These are phyloP conservation scores for Withania somnifera DNA, from an alignment of 305 asterid genomes.

Conservation along the genomic window DNA sequence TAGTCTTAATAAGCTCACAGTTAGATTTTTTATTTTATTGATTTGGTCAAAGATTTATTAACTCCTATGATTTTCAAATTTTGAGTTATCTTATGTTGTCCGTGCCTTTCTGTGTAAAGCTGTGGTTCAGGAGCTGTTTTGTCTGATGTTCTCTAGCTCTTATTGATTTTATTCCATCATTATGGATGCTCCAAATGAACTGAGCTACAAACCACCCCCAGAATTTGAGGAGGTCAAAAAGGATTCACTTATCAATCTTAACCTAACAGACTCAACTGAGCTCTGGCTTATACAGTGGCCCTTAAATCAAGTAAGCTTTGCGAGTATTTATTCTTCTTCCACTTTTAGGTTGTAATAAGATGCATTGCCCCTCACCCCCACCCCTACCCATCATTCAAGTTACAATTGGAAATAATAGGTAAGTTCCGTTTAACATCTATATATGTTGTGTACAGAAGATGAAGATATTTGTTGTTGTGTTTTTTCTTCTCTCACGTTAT, in stretches of 20 bases:
- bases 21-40: neutral
- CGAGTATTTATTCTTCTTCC: neutral
- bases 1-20: neutral
- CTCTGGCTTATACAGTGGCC: conserved; percentile 86
- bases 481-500: neutral
- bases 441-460: neutral
- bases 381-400: neutral
- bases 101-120: neutral
- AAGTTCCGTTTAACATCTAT: neutral
- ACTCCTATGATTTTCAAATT: neutral
- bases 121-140: neutral
- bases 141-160: neutral
- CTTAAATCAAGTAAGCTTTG: conserved; percentile 31
- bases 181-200: conserved; percentile 4
- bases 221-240: conserved; percentile 43
- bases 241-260: conserved; percentile 42
- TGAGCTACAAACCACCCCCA: conserved; percentile 26
- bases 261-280: conserved; percentile 46
- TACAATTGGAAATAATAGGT: too few relatives aligned
- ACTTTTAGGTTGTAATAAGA: neutral
- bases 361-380: neutral
- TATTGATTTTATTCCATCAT: neutral
- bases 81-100: neutral
- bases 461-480: neutral
- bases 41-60: neutral